Evolutionary conservation across 2,329 filamentous ascomycete species (phyloP), one percentile per base, ranked within the genome.

Genomic region (Talaromyces albobiverticillius): DNA sequence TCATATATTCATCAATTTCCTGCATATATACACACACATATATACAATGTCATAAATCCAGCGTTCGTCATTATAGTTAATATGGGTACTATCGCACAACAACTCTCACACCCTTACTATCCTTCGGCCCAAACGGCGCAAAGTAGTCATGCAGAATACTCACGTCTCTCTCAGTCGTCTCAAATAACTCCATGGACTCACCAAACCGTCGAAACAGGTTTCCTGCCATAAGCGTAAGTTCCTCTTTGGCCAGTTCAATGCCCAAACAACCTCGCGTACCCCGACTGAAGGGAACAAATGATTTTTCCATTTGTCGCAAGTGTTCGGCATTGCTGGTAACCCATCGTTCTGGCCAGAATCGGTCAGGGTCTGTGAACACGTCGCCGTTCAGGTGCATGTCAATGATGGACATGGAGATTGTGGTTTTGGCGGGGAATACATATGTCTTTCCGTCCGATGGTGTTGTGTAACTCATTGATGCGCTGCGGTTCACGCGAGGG

Each of bases 261-360:
- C 54, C 54, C 11, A 57, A 11, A 32, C 54, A 57, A n/a, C 50
- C 54, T 16, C 54, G 46, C 11, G 34, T 45, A 6, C 54, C 54
- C 9, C 46, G 46, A 40, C 51, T 46, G 26, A 57, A 57, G 3
- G 54, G 50, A 1, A 52, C 54, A 29, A 49, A 57, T 3, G 22
- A 36, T 32, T 57, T 57, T 13, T 57, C 54, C 54, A 57, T 57
- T 36, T 53, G 54, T 11, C 32, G 23, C 0, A 57, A 32, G 13
- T 57, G 45, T 18, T 22, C 16, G 10, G 45, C 26, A 7, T n/a
- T n/a, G n/a, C 20, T 46, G 7, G 55, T 52, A 14, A 71, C 53
- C 61, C 67, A 71, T 46, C 68, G 59, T 26, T 69, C 66, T 18
- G 68, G 68, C 2, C 47, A 40, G 59, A 68, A 71, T 9, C 47